A percentile compares a stretch with the other conserved stretches of the same genome.
These are phyloP conservation scores for Plicaturopsis crispa DNA, from an alignment of 768 basidiomycete genomes.

Conservation along the genomic window DNA sequence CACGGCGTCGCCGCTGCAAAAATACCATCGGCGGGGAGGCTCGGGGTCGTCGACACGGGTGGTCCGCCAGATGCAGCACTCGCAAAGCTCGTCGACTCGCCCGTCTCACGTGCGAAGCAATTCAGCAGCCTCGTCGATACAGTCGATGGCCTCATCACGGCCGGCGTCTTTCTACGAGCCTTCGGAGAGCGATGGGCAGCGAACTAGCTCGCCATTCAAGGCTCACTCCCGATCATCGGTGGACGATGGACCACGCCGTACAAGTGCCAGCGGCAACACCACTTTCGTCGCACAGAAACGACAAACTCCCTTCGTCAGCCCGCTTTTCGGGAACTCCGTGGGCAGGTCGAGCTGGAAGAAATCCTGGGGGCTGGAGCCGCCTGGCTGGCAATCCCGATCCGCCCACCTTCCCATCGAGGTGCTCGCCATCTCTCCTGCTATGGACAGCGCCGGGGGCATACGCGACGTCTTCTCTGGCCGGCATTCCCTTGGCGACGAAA, in stretches of 20 bases:
- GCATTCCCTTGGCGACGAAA: slow-evolving; percentile 65
- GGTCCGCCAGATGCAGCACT: slow-evolving; percentile 57
- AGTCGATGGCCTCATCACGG: slow-evolving; percentile 70
- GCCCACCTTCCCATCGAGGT: slow-evolving; percentile 67
- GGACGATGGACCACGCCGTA: slow-evolving; percentile 38
- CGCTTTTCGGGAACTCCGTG: slow-evolving; percentile 34
- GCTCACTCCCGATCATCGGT: slow-evolving; percentile 37
- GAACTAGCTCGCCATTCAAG: slow-evolving; percentile 60
- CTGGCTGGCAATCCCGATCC: slow-evolving; percentile 68
- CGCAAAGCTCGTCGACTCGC: too few species aligned
- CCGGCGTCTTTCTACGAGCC: slow-evolving; percentile 73
- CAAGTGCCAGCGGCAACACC: slow-evolving; percentile 30
- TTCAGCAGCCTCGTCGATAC: slow-evolving; percentile 70
- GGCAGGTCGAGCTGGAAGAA: slow-evolving; percentile 84
- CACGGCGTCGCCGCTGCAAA: slow-evolving; percentile 74
- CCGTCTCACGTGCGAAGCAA: slow-evolving; percentile 62
- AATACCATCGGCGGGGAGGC: slow-evolving; percentile 70
- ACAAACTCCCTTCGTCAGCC: slow-evolving; percentile 62
- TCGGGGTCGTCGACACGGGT: slow-evolving; percentile 82
- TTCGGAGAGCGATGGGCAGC: slow-evolving; percentile 59
- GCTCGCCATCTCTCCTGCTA: slow-evolving; percentile 53
- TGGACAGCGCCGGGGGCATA: slow-evolving; percentile 32
- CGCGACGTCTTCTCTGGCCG: slow-evolving; percentile 80
- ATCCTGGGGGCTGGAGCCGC: slow-evolving; percentile 81
- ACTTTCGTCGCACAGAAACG: slow-evolving; percentile 83